Conservation (phyloP, 225 moss, liverwort and hornwort genomes). For the Sphagnum tenellum region DNA sequence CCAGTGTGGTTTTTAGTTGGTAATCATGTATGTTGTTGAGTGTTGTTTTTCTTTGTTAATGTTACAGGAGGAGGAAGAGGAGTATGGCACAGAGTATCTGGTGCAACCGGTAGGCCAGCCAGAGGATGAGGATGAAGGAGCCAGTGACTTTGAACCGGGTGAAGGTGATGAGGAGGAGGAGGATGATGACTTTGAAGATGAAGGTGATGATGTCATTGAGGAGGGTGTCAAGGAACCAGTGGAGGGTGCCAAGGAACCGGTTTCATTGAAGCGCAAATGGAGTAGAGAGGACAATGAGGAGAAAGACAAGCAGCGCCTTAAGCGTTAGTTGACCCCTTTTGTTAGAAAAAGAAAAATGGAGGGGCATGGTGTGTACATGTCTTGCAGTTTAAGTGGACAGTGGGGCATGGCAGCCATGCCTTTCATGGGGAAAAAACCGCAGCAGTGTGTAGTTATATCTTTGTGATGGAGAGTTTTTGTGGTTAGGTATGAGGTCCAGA, state of each 20-base stretch:
- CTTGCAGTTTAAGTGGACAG: too few relatives aligned
- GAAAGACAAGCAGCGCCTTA: slow-evolving; percentile 52
- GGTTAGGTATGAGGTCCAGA: too few relatives aligned
- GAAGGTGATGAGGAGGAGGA: slow-evolving; percentile 59
- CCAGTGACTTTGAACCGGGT: slow-evolving; percentile 74
- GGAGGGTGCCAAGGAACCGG: not conserved
- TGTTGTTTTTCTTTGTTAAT: not conserved
- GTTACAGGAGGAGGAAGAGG: slow-evolving; percentile 61
- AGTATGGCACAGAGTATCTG: slow-evolving; percentile 66
- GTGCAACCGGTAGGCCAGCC: slow-evolving; percentile 64
- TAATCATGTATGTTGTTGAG: too few relatives aligned
- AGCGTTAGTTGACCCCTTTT: slow-evolving; percentile 24
- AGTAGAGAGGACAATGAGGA: slow-evolving; percentile 53
- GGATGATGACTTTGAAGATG: slow-evolving; percentile 64
- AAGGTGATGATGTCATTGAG: slow-evolving; percentile 45
- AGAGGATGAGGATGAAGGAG: slow-evolving; percentile 67
- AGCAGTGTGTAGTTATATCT: too few relatives aligned
- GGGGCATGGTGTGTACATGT: too few relatives aligned
- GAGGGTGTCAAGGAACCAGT: slow-evolving; percentile 31
- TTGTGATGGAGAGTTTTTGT: too few relatives aligned
- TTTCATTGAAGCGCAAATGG: slow-evolving; percentile 39
- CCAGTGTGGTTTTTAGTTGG: too few relatives aligned
- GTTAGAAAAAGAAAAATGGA: not conserved
- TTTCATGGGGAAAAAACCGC: too few relatives aligned
- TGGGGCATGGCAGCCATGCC: too few relatives aligned